These are phyloP conservation scores for Martensiomyces pterosporus DNA, from an alignment of 192 early-diverging fungal species.

Conservation along the genomic window DNA sequence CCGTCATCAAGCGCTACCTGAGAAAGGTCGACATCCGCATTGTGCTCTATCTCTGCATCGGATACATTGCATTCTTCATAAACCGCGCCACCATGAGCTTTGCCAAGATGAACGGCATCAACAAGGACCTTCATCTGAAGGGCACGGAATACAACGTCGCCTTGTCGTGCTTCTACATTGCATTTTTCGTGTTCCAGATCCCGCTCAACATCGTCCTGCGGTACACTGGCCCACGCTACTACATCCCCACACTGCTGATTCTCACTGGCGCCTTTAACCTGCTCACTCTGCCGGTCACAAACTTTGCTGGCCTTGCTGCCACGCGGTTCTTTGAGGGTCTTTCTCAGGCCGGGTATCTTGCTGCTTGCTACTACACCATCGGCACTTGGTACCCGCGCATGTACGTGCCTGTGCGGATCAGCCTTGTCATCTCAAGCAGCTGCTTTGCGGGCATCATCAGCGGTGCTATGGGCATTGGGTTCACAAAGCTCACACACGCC, in stretches of 20 bases:
- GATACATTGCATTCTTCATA: background rate
- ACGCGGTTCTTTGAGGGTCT: background rate
- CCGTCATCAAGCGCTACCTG: background rate
- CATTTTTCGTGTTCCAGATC: background rate
- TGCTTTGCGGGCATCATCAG: background rate
- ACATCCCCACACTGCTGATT: background rate
- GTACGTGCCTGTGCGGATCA: background rate
- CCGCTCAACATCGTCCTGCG: background rate
- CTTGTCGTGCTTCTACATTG: background rate
- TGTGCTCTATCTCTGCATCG: background rate
- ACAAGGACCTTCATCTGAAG: background rate
- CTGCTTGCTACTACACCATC: background rate
- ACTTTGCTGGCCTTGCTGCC: background rate
- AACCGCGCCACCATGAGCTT: background rate
- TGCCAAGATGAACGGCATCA: background rate
- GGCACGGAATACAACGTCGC: background rate
- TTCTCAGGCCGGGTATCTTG: background rate
- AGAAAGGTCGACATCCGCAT: background rate
- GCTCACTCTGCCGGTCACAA: background rate
- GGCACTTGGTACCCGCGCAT: background rate
- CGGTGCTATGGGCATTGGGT: background rate
- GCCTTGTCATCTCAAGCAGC: background rate
- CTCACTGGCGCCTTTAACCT: background rate
- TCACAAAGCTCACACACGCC: background rate
- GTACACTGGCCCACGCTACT: background rate